Base-by-base conservation (phyloP, 2,329 filamentous ascomycete species). In the Hymenoscyphus salicellus region DNA sequence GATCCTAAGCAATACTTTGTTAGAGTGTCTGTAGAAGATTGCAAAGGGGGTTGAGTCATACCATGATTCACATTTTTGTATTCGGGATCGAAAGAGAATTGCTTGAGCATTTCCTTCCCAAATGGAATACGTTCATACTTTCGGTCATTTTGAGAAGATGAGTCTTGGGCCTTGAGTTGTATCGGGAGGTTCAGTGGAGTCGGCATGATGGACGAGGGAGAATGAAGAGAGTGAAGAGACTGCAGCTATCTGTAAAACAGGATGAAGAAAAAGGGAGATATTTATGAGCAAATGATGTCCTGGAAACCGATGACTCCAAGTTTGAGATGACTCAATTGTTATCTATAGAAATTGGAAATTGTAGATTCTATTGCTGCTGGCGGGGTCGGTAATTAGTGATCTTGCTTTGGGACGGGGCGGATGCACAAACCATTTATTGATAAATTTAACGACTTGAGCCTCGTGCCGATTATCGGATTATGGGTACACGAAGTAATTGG, bases 1-100 rank as follows among this genome's bases (percentile, higher is more conserved):
- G 92, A 96, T 58, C 92, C 90, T 75, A 23, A 6, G 49, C 38
- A 23, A 17, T 28, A 26, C 56, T 30, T 20, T n/a, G 1, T 55
- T 17, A 64, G 55, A 16, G n/a, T 5, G 11, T 6, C n/a, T 4
- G 16, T 30, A 20, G 5, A 11, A 26, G 3, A 52, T 26, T 10
- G 43, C n/a, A 52, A 52, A 14, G 10, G n/a, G 41, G 32, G n/a
- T 43, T 14, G 32, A 65, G n/a, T 60, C 58, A 43, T 68, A 77
- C 76, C 76, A 65, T 77, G 75, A 66, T 78, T 78, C 30, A 77
- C 33, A 63, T 77, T 77, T 49, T 68, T 74, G 62, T 68, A 78
- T 1, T 65, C 62, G 17, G 69, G 70, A 36, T 71, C 73, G 41
- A 78, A 76, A 2, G 66, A 63, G 56, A 77, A 78, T 57, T 77